Base-by-base conservation (phyloP, 257 asterid genomes). In the Salvia rosmarinus region DNA sequence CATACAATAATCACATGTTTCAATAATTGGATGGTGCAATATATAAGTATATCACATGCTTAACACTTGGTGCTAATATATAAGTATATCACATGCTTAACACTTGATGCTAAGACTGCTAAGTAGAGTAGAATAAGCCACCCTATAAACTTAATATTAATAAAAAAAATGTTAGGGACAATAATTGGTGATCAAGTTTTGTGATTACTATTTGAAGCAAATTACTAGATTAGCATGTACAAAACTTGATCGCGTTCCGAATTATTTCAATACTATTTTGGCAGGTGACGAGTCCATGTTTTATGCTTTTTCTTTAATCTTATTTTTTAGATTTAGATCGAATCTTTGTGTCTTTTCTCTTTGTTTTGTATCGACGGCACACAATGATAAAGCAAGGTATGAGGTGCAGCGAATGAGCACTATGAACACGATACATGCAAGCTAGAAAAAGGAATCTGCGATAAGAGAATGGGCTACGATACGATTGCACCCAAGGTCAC, bases 21-120 rank as follows among this genome's bases (percentile, higher is more conserved):
- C 67, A 73, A 73, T 73, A 54, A 73, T 28, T 42, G 50, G 58
- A 72, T 61, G 21, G 66, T 73, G 64, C 67, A 63, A 25, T n/a
- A 25, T 44, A 11, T 37, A 49, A 49, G 11, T 21, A 5, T 51
- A n/a, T 23, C 46, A 50, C 62, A 50, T 59, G 50, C 47, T 43
- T 30, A 44, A 43, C 28, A 21, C 10, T 14, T 28, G 30, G 34
- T 21, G 42, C 39, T n/a, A 63, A 25, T n/a, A 25, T 44, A 11
- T 37, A 49, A 49, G 11, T 21, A 5, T 51, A n/a, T 23, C 46
- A 50, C 62, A 50, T 59, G 50, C 47, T 43, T 30, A 44, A 43
- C 28, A 21, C 10, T 14, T 28, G 30, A 20, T 21, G 42, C 39
- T 43, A 58, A 64, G 19, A 17, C 4, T 34, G 49, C 50, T 39